Percentiles rank a stretch among this genome's conserved stretches.
phyloP scores from a whole-genome alignment of 805 yeast genomes.

The Maudiozyma serrabonitensis region DNA sequence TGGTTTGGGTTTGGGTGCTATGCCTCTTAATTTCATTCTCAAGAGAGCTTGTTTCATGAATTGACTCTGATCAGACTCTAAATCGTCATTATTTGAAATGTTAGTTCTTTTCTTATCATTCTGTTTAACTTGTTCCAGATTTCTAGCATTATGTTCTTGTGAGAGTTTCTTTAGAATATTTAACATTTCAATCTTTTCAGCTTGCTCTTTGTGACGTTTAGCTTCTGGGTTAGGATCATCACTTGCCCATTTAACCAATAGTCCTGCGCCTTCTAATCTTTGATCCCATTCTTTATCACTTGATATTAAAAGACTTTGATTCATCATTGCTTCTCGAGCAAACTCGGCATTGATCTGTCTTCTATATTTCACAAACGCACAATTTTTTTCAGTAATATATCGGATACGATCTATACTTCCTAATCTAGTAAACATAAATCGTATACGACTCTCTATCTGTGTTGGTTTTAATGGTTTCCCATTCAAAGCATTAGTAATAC shows the following conservation, averaged over 20 bases:
- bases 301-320: slow-evolving; percentile 51
- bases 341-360: slow-evolving; percentile 77
- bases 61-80: not conserved
- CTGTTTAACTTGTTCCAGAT: not conserved
- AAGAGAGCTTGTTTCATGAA: not conserved
- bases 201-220: slow-evolving; percentile 21
- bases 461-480: slow-evolving; percentile 30
- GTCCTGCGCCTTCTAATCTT: slow-evolving; percentile 33
- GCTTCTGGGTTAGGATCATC: slow-evolving; percentile 70
- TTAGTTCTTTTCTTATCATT: not conserved
- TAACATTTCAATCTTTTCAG: slow-evolving; percentile 18
- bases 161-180: slow-evolving; percentile 9
- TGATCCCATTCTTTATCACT: slow-evolving; percentile 44
- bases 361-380: slow-evolving; percentile 70
- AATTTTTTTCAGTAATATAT: slow-evolving; percentile 48
- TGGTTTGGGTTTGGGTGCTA: not conserved
- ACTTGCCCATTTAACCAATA: slow-evolving; percentile 71
- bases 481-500: slow-evolving; percentile 36
- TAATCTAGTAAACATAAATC: slow-evolving; percentile 48
- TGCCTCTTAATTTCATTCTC: not conserved
- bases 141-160: not conserved
- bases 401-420: slow-evolving; percentile 66
- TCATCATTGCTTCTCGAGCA: slow-evolving; percentile 90
- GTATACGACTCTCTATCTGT: slow-evolving; percentile 32
- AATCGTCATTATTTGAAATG: no score